Conservation (phyloP, 2,329 filamentous ascomycete genomes). For the Volutella citrinella region DNA sequence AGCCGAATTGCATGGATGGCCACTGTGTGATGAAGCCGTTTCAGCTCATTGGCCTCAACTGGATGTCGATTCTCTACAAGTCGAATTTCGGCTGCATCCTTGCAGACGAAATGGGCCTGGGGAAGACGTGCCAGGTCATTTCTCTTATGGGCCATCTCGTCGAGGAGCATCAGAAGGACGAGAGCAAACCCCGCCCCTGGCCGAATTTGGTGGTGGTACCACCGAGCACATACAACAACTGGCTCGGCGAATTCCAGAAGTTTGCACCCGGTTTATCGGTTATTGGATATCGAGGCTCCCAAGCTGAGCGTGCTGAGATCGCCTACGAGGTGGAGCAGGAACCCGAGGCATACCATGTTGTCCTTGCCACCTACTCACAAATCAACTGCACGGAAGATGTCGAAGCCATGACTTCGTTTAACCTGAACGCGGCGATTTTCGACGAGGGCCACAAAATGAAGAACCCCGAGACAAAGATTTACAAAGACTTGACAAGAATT, state of each 20-base stretch:
- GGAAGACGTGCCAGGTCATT: constrained; percentile 97
- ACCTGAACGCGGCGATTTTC: constrained; percentile 65
- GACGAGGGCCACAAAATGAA: constrained; percentile 95
- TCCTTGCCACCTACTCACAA: constrained; percentile 61
- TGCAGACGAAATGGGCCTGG: constrained; percentile 95
- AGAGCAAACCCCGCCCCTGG: constrained; percentile 47
- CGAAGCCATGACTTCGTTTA: constrained; percentile 45
- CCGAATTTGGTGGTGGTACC: constrained; percentile 85
- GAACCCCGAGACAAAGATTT: constrained; percentile 79
- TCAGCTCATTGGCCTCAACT: constrained; percentile 91
- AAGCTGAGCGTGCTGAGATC: constrained; percentile 64
- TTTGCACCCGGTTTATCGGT: constrained; percentile 80
- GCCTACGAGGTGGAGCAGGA: constrained; percentile 63
- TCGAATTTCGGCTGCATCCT: constrained; percentile 83
- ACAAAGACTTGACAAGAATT: constrained; percentile 75
- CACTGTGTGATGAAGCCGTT: constrained; percentile 85
- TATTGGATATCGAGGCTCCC: constrained; percentile 66
- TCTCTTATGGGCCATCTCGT: constrained; percentile 83
- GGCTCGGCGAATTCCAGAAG: constrained; percentile 83
- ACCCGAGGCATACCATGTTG: constrained; percentile 61
- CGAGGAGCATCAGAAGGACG: constrained; percentile 50
- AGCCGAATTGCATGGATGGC: constrained; percentile 75
- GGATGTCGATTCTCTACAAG: constrained; percentile 81
- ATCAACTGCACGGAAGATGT: constrained; percentile 50
- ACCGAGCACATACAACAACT: constrained; percentile 92